These are phyloP conservation scores for Euphorbia schlechtendalii DNA, from an alignment of 441 rosid genomes.

Conservation along the genomic window DNA sequence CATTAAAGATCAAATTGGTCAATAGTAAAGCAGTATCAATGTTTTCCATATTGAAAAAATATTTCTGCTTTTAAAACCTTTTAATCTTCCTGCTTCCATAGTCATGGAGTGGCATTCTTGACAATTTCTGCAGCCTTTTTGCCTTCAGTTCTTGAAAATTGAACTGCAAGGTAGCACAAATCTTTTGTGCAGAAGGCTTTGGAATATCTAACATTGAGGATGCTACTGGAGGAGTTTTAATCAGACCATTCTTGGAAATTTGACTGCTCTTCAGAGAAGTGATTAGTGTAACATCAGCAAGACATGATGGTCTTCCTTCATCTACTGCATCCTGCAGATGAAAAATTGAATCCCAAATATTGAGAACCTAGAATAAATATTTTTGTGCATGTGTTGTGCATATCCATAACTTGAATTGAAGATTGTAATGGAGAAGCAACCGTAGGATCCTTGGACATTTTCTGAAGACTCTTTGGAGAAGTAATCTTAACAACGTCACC, in stretches of 20 bases:
- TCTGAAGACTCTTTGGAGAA: too few species aligned
- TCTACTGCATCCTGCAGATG: constrained; percentile 33
- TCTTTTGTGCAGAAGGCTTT: constrained; percentile 41
- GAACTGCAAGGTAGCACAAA: constrained; percentile 58
- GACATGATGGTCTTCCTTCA: constrained; percentile 26
- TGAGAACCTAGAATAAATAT: not conserved
- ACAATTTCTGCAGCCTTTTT: constrained; percentile 60
- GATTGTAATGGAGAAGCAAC: too few species aligned
- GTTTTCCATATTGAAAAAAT: constrained; percentile 12
- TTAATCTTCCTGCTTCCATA: constrained; percentile 32
- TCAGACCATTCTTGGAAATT: constrained; percentile 31
- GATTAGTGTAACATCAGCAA: constrained; percentile 29
- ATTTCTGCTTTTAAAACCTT: constrained; percentile 30
- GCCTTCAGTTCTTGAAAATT: constrained; percentile 52
- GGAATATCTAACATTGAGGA: constrained; percentile 40
- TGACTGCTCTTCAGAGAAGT: constrained; percentile 23
- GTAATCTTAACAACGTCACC: too few species aligned
- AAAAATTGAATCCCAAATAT: not conserved
- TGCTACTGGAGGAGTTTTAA: constrained; percentile 31
- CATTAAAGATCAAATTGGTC: constrained; percentile 18
- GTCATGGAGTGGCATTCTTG: constrained; percentile 35
- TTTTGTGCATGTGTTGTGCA: not conserved
- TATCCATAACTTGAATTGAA: constrained; percentile 14
- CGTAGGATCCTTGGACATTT: too few species aligned
- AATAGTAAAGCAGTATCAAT: constrained; percentile 8